These are phyloP conservation scores for Plasmodium coatneyi DNA, from an alignment of 169 alveolate species.

Conservation along the genomic window DNA sequence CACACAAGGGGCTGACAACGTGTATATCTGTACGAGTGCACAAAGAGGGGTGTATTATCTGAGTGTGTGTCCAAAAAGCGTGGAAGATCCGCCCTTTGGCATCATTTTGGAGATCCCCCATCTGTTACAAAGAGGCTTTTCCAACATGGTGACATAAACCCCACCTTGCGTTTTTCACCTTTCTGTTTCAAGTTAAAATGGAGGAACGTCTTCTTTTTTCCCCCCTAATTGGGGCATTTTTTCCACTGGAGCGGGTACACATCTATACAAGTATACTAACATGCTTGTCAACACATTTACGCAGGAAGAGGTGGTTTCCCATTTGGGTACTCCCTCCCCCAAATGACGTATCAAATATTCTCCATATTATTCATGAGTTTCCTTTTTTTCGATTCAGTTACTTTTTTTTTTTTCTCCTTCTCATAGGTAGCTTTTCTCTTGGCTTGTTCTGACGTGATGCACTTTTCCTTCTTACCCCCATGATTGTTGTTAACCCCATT, in stretches of 20 bases:
- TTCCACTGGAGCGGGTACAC: background rate
- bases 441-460: constrained; percentile 73
- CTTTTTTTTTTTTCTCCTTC: constrained; percentile 2
- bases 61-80: background rate
- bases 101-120: background rate
- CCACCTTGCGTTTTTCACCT: background rate
- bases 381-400: constrained; percentile 70
- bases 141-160: background rate
- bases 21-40: background rate
- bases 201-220: background rate
- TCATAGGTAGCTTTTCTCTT: constrained; percentile 59
- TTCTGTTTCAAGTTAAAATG: background rate
- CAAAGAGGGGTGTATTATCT: background rate
- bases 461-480: background rate
- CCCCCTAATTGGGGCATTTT: background rate
- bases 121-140: background rate
- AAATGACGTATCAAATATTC: constrained; percentile 8
- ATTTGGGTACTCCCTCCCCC: background rate
- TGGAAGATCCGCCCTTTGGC: background rate
- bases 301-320: background rate
- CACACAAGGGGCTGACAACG: background rate
- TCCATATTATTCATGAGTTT: constrained; percentile 16
- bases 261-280: background rate
- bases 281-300: background rate
- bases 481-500: background rate